Evolutionary conservation across 768 basidiomycete genomes (phyloP), one percentile per base, ranked within the genome.

Genomic region (Boletellus emodensis): DNA sequence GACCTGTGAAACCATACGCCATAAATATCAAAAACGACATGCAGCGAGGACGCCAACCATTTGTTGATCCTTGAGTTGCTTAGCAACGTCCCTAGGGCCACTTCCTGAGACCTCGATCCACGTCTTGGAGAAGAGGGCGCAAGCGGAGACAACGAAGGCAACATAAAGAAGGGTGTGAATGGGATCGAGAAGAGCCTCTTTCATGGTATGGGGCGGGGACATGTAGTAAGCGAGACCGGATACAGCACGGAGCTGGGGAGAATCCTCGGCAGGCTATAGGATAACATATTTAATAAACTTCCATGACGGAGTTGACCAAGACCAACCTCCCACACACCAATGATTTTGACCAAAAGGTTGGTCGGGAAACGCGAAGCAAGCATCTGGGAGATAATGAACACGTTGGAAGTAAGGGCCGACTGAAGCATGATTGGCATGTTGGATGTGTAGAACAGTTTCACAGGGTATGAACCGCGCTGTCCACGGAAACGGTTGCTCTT

Each of bases 391-490:
- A 98, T 79, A 70, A 98, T 90, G 75, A 94, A 98, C 28, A 99
- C 84, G 69, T 99, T 95, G 51, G 84, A 87, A 1, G 92, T 92
- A 49, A 98, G 75, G 13, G 94, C 94, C 13, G 82, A 85, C 73
- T 98, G 90, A 53, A 98, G 82, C 95, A 99, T 99, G 77, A 99
- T 98, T 50, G 95, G 95, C 95, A 97, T 99, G 76, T 98, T 99
- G 39, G 84, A 87, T 14, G 96, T 98, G 73, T 98, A 99, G 76
- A 99, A 98, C 34, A 98, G 83, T 75, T 98, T 98, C 75, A 99
- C 81, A 45, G 96, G 96, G 76, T 97, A 98, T 13, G 83, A 81
- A 37, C 91, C 94, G 28, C 94, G 81, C 69, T 97, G 94, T n/a
- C 96, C 96, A 51, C 94, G 81, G 85, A 94, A 92, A 57, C 84